These are phyloP conservation scores for Voacanga thouarsii DNA, from an alignment of 257 asterid species.

Conservation along the genomic window DNA sequence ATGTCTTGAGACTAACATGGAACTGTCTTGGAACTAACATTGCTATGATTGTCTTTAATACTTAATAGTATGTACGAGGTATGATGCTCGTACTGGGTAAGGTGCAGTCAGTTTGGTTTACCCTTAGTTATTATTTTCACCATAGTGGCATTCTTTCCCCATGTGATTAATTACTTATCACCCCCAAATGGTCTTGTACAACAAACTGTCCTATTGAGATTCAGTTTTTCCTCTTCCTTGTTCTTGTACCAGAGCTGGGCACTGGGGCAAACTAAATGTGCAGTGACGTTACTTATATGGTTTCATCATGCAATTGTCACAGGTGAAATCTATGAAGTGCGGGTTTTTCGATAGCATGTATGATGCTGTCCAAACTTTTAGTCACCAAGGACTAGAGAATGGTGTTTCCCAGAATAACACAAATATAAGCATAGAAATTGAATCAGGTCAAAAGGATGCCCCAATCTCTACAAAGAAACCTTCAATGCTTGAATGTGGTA, in stretches of 20 bases:
- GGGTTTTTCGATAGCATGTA: slow-evolving; percentile 77
- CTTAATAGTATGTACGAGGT: neutral
- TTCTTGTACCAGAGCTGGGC: neutral
- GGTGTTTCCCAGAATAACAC: slow-evolving; percentile 35
- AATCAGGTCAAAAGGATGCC: slow-evolving; percentile 48
- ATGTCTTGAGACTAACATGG: slow-evolving; percentile 3
- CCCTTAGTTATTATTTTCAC: neutral
- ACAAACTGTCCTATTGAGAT: neutral
- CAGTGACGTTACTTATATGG: neutral
- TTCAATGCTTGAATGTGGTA: slow-evolving; percentile 39
- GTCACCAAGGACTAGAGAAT: slow-evolving; percentile 32
- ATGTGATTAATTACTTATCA: neutral
- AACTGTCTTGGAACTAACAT: neutral
- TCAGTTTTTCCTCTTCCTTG: neutral
- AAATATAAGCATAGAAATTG: slow-evolving; percentile 54
- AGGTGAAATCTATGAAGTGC: slow-evolving; percentile 68
- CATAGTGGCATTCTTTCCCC: neutral
- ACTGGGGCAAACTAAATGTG: neutral
- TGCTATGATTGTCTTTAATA: neutral
- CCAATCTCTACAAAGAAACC: slow-evolving; percentile 29
- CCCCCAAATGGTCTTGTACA: neutral
- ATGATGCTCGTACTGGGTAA: neutral
- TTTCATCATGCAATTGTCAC: slow-evolving; percentile 31
- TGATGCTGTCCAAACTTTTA: slow-evolving; percentile 46
- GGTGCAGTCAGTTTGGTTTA: neutral